A percentile compares a stretch with the other conserved stretches of the same genome.
phyloP scores from a whole-genome alignment of 345 rosid species.

The Populus euphratica region DNA sequence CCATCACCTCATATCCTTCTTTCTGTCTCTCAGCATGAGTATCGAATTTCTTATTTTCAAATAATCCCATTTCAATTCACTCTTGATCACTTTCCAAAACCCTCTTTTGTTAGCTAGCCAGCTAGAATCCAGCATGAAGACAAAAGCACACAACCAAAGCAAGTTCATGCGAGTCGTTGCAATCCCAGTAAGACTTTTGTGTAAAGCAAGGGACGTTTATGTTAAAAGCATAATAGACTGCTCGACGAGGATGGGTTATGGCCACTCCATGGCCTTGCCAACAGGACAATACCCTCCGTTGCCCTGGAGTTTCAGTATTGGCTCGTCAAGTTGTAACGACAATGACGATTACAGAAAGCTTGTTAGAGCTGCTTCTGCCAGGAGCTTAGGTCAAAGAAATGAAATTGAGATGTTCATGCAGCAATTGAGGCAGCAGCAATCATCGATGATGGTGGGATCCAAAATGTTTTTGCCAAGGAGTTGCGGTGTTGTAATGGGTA shows the following conservation, averaged over 20 bases:
- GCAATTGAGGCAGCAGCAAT: slow-evolving; percentile 14
- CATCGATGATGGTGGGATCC: background rate
- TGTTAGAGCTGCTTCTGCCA: slow-evolving; percentile 56
- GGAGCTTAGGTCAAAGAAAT: slow-evolving; percentile 48
- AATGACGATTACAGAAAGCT: slow-evolving; percentile 66
- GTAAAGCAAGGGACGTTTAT: slow-evolving; percentile 65
- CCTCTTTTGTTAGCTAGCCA: background rate
- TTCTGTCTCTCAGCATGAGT: background rate
- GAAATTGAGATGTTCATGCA: slow-evolving; percentile 48
- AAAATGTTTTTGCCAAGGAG: slow-evolving; percentile 42
- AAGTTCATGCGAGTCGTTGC: slow-evolving; percentile 46
- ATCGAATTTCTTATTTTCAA: background rate
- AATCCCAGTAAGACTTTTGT: slow-evolving; percentile 43
- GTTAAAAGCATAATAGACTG: slow-evolving; percentile 54
- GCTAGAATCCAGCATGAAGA: slow-evolving; percentile 24
- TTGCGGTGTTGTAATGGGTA: slow-evolving; percentile 37
- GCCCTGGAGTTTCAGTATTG: slow-evolving; percentile 57
- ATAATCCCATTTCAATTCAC: background rate
- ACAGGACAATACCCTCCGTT: slow-evolving; percentile 20
- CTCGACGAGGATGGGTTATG: slow-evolving; percentile 30
- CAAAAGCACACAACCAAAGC: slow-evolving; percentile 32
- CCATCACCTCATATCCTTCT: background rate
- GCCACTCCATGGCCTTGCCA: slow-evolving; percentile 16
- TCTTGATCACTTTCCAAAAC: background rate
- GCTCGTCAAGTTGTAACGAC: slow-evolving; percentile 26